Evolutionary conservation across 176 grass and related monocot genomes (phyloP), one percentile per base, ranked within the genome.

Genomic region (Aegilops speltoides): DNA sequence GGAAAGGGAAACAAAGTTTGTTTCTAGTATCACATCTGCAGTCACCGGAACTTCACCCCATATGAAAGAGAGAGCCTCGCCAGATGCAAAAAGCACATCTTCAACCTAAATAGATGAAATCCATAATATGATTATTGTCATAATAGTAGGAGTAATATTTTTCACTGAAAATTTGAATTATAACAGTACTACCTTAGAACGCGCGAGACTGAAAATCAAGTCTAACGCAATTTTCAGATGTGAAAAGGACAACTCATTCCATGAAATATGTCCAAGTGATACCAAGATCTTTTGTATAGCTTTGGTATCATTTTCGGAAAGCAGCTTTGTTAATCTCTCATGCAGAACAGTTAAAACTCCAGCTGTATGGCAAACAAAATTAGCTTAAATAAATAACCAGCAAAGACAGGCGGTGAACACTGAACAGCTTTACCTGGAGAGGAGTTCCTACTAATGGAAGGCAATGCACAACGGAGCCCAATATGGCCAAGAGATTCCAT

Each of bases 401-500:
- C 22, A 66, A 71, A 81, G 5, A 83, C 22, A 75, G 41, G 23
- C 41, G 11, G 48, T 82, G 74, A 57, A 73, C 52, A 67, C 46
- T 77, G 74, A 22, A 33, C 31, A 74, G 36, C 68, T 25, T 64
- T 89, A 98, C 95, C 95, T 87, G 90, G 50, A 85, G 88, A 80
- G 19, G 92, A 97, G 81, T 85, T 88, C 24, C 62, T 84, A 83
- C 68, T 76, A 72, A 92, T 81, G 22, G 77, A 61, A 88, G 96
- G 88, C 79, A 98, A 86, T 76, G 77, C 22, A 76, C 78, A 89
- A 63, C 89, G 86, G 54, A 95, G 88, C 62, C 89, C 91, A 84
- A 98, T 95, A 91, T 94, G 96, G 52, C 96, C 96, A 89, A 98
- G 90, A 82, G 96, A 92, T 91, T 94, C 91, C 96, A 98, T 98